A percentile compares a stretch with the other conserved stretches of the same genome.
These are phyloP conservation scores for Hepatocystis sp. DNA, from an alignment of 169 alveolate genomes.

Conservation along the genomic window DNA sequence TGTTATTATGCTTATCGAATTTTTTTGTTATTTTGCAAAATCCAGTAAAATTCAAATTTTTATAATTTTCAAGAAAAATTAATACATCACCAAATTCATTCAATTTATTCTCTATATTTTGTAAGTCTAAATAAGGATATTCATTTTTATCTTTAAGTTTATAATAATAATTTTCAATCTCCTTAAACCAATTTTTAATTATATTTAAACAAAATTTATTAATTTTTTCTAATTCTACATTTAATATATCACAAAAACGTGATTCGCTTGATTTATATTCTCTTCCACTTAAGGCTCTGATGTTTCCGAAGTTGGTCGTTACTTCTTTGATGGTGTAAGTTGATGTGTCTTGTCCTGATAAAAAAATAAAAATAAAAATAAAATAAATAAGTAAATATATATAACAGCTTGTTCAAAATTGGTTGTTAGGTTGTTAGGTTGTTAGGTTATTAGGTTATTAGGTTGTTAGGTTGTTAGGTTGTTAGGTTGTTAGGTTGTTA, in stretches of 20 bases:
- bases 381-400: too few relatives aligned
- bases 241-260: conserved; percentile 84
- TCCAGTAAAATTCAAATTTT: conserved; percentile 81
- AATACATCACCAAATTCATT: conserved; percentile 75
- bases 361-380: background rate
- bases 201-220: conserved; percentile 70
- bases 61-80: conserved; percentile 79
- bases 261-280: conserved; percentile 85
- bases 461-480: too few relatives aligned
- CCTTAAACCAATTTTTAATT: conserved; percentile 23
- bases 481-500: too few relatives aligned
- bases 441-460: too few relatives aligned
- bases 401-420: too few relatives aligned
- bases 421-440: too few relatives aligned
- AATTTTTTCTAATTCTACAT: conserved; percentile 83
- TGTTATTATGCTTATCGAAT: conserved; percentile 82
- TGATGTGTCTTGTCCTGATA: conserved; percentile 79
- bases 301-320: conserved; percentile 80
- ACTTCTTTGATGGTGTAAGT: conserved; percentile 83
- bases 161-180: background rate
- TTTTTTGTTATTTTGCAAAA: conserved; percentile 86
- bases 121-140: background rate
- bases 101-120: conserved; percentile 28
- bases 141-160: conserved; percentile 8
- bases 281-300: conserved; percentile 82